Percentiles rank a stretch among this genome's conserved stretches.
phyloP scores from a whole-genome alignment of 441 rosid genomes.

The Erodium texanum region DNA sequence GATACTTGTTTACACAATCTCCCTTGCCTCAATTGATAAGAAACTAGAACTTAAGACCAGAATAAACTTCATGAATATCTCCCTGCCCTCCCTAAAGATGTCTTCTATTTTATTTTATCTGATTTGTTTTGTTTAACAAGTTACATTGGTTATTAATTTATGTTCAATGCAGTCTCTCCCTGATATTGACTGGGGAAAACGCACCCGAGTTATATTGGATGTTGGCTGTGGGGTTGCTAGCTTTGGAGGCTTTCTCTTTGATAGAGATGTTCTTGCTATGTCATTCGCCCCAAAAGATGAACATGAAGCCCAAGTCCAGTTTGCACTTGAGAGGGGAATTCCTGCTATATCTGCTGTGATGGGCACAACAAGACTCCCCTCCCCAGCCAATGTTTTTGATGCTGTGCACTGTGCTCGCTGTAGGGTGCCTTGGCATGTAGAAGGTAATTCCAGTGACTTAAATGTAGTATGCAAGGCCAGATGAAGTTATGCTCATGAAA shows the following conservation, averaged over 20 bases:
- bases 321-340: constrained; percentile 92
- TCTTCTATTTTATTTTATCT: background rate
- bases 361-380: constrained; percentile 92
- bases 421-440: constrained; percentile 98
- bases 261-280: constrained; percentile 79
- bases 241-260: constrained; percentile 86
- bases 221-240: constrained; percentile 99
- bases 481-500: background rate
- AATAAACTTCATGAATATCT: background rate
- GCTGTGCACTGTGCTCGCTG: constrained; percentile 92
- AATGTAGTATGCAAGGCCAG: background rate
- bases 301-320: constrained; percentile 91
- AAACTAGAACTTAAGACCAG: too few relatives aligned
- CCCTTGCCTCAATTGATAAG: too few relatives aligned
- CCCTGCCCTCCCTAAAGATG: background rate
- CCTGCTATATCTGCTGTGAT: constrained; percentile 74
- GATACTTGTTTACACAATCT: too few relatives aligned
- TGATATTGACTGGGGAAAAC: constrained; percentile 83
- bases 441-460: constrained; percentile 39
- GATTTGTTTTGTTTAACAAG: background rate
- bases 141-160: background rate
- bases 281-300: constrained; percentile 96
- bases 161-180: constrained; percentile 53
- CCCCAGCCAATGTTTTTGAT: constrained; percentile 81
- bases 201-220: constrained; percentile 73